Conservation (phyloP, 192 early-diverging fungal species). For the Podila epigama region DNA sequence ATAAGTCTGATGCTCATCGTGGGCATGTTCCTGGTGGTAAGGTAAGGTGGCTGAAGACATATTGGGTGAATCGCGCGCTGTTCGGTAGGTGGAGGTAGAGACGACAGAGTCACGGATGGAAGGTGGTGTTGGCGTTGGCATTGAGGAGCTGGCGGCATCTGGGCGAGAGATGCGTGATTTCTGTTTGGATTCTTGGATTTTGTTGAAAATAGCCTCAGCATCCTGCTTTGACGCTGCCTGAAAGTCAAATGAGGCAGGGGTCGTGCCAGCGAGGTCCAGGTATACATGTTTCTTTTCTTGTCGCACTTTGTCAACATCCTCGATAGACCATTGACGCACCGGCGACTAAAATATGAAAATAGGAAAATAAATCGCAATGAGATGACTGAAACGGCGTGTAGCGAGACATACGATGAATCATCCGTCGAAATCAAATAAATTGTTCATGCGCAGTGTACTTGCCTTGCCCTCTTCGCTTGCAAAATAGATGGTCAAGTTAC, state of each 20-base stretch:
- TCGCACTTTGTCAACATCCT: slow-evolving; percentile 65
- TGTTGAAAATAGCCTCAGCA: slow-evolving; percentile 70
- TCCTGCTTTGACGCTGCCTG: slow-evolving; percentile 68
- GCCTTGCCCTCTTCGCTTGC: slow-evolving; percentile 68
- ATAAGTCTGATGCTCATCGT: slow-evolving; percentile 20
- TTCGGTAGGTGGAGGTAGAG: slow-evolving; percentile 42
- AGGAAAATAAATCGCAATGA: neutral
- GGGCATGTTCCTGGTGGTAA: slow-evolving; percentile 31
- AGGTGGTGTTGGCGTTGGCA: slow-evolving; percentile 14
- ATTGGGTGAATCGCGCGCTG: slow-evolving; percentile 37
- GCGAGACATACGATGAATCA: neutral
- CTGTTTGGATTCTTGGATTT: slow-evolving; percentile 61
- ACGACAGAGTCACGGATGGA: slow-evolving; percentile 42
- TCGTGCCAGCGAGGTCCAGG: slow-evolving; percentile 66
- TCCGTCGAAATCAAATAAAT: too few relatives aligned
- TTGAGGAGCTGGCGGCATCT: slow-evolving; percentile 9
- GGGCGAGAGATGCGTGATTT: slow-evolving; percentile 58
- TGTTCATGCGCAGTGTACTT: neutral
- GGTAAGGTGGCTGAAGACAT: slow-evolving; percentile 7
- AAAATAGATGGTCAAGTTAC: slow-evolving; percentile 67
- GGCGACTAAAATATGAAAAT: slow-evolving; percentile 48
- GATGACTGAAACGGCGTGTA: neutral
- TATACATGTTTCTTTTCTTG: slow-evolving; percentile 70
- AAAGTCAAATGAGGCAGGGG: slow-evolving; percentile 67
- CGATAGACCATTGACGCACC: slow-evolving; percentile 65